Conservation (phyloP, 805 yeast species). For the Sugiyamaella smithiae region DNA sequence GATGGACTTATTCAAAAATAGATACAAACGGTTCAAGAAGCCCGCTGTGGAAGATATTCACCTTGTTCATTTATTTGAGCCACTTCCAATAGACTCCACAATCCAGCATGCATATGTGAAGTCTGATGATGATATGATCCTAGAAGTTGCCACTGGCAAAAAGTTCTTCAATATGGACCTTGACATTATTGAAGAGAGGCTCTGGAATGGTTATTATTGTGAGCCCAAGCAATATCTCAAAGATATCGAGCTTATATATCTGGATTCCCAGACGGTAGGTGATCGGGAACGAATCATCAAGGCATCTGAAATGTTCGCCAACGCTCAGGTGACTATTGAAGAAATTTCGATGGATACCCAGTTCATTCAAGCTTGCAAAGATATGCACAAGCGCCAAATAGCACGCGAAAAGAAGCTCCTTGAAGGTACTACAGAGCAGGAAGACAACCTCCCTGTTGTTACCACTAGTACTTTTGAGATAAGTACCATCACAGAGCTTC, state of each 20-base stretch:
- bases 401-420: conserved; percentile 27
- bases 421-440: conserved; percentile 18
- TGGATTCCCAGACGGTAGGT: conserved; percentile 67
- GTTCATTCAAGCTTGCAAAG: conserved; percentile 72
- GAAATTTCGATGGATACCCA: conserved; percentile 65
- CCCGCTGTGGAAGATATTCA: conserved; percentile 81
- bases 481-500: not conserved
- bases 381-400: conserved; percentile 52
- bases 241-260: conserved; percentile 80
- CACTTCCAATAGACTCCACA: conserved; percentile 33
- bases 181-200: conserved; percentile 87
- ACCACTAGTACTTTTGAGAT: not conserved
- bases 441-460: conserved; percentile 1
- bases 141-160: conserved; percentile 74
- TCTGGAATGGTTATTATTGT: conserved; percentile 95
- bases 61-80: conserved; percentile 75
- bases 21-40: conserved; percentile 87
- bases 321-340: conserved; percentile 93
- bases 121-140: conserved; percentile 67
- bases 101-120: conserved; percentile 34
- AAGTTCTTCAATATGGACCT: conserved; percentile 83
- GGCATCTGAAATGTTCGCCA: conserved; percentile 94
- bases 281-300: conserved; percentile 78
- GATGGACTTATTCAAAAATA: conserved; percentile 82
- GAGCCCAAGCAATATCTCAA: conserved; percentile 87